Evolutionary conservation across 2,329 filamentous ascomycete species (phyloP).

Genomic region (Aspergillus japonicus): DNA sequence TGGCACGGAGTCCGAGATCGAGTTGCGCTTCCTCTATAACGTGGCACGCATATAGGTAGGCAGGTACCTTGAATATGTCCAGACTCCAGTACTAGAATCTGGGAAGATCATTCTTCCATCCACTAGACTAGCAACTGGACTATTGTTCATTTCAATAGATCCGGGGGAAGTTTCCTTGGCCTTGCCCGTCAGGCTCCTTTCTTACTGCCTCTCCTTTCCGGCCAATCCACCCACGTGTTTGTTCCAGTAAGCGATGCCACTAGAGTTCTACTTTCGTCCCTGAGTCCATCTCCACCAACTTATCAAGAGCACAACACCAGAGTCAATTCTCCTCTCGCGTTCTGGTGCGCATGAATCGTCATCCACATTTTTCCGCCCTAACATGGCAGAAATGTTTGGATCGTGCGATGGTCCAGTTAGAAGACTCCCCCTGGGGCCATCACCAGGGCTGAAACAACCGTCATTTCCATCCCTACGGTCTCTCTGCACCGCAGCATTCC

Average conservation of each 20-base stretch:
- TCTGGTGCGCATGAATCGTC: background rate
- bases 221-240: background rate
- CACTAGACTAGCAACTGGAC: background rate
- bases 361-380: conserved; percentile 5
- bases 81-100: background rate
- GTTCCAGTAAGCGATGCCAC: too few relatives aligned
- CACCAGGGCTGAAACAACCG: conserved; percentile 13
- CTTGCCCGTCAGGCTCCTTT: background rate
- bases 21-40: background rate
- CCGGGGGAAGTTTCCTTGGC: background rate
- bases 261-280: too few relatives aligned
- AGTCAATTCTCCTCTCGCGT: background rate
- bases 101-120: too few relatives aligned
- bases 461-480: conserved; percentile 20
- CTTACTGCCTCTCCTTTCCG: background rate
- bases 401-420: conserved; percentile 1
- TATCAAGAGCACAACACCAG: background rate
- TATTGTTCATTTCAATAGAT: background rate
- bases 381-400: conserved; percentile 8
- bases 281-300: too few relatives aligned
- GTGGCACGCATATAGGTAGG: background rate
- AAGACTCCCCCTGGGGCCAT: background rate
- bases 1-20: background rate
- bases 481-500: conserved; percentile 12
- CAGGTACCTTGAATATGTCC: background rate